Base-by-base conservation (phyloP, 768 basidiomycete genomes). In the Suillus bovinus region DNA sequence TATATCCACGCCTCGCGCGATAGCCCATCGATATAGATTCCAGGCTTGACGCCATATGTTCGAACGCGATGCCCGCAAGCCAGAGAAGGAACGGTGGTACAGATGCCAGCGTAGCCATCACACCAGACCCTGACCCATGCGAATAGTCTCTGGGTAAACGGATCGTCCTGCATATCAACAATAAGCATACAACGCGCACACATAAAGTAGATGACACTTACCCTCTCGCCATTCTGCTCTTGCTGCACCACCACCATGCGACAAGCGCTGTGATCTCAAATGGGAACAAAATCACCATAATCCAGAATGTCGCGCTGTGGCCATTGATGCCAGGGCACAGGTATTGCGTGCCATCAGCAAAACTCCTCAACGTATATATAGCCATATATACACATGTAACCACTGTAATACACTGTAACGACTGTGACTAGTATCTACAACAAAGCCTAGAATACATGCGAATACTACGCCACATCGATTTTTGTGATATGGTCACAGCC, bases 71-170 rank as follows among this genome's bases (percentile, higher is more conserved):
- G 2, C 90, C 86, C 0, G 80, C 84, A 24, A 95, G 67, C 22
- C 95, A 95, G 49, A 97, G 68, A 57, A 96, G 71, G 80, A 91
- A 96, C 88, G 89, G 96, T 0, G 96, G 96, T 2, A 98, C 84
- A 10, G 91, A 93, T 2, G 91, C 93, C 46, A 97, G 70, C 4
- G 92, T 95, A 22, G 82, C 87, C 61, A 95, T 62, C 0, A 80
- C 62, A 17, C 84, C 81, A 0, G 86, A 81, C 7, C 83, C 80
- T 6, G 71, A 62, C 33, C 71, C 60, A 11, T 41, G 16, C 11
- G 77, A 63, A 31, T 77, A 69, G 4, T 76, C 83, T 39, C 87
- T 85, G 5, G 93, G 91, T 5, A 94, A 78, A 11, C 93, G 90
- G 61, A 94, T 94, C 16, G 84, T 88, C 39, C 91, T 92, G 69